Percentiles rank a stretch among this genome's conserved stretches.
Conservation (phyloP, 805 yeast species). For the Yarrowia deformans region DNA sequence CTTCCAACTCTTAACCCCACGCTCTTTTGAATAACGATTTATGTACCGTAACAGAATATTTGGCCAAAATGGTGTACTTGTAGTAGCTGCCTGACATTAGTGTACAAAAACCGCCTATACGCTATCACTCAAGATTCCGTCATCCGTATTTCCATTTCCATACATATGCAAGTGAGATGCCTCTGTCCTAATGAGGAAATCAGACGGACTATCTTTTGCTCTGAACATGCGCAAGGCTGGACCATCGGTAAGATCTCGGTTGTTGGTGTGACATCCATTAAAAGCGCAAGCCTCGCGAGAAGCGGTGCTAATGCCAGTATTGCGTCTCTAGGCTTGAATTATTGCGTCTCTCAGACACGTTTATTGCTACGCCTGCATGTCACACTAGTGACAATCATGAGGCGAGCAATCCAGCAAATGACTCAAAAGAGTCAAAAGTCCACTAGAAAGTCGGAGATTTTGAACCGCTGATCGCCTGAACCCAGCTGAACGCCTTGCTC, state of each 20-base stretch:
- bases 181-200: conserved; percentile 10
- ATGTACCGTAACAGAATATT: neutral
- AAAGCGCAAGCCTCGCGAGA: neutral
- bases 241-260: neutral
- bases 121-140: no score
- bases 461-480: no score
- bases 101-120: no score
- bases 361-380: neutral
- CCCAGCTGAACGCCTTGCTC: neutral
- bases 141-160: conserved; percentile 5
- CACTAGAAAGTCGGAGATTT: neutral
- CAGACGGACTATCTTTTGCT: conserved; percentile 1
- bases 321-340: no score
- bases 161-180: conserved; percentile 29
- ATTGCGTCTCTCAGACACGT: no score
- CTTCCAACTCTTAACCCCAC: conserved; percentile 1
- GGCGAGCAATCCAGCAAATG: no score
- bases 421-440: no score
- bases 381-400: no score
- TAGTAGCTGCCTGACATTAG: no score
- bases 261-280: neutral
- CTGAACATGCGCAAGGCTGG: conserved; percentile 8
- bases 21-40: conserved; percentile 11
- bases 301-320: no score
- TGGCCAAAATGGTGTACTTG: neutral